Base-by-base conservation (phyloP, 768 basidiomycete species). In the Saitozyma podzolica region DNA sequence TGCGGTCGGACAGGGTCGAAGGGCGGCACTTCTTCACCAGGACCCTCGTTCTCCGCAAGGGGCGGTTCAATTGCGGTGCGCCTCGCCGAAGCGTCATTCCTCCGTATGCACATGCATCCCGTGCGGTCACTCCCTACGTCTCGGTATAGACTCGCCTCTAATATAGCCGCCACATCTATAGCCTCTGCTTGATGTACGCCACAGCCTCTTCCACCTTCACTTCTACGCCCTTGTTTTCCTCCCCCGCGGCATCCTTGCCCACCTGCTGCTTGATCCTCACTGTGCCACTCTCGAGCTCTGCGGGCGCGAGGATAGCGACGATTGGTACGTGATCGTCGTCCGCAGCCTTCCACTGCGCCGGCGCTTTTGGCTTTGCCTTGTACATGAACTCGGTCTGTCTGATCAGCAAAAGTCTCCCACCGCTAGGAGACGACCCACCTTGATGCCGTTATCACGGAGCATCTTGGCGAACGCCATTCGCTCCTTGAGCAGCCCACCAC, bases 281-380 rank as follows among this genome's bases (percentile, higher is more conserved):
- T 45, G 89, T 81, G 5, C 95, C 96, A 51, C 85, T 84, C 73
- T 86, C 87, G 59, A 92, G 81, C 81, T 99, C 95, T 60, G 89
- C 88, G 0, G 84, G 85, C 9, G 92, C 94, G n/a, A 98, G 82
- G 67, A 98, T 90, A 60, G 97, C 84, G 1, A 89, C 93, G 79
- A 92, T 96, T 0, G 94, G 95, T 48, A 91, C 91, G 66, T 91
- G 88, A 72, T 97, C 94, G 75, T 83, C 87, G 81, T 96, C 96
- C 37, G 89, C 90, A 0, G 88, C 88, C 19, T 89, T 89, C 75
- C 95, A 97, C 74, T 99, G 95, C 3, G 86, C 83, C 0, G 84
- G 84, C 41, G 92, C 79, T 77, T 97, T 97, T 0, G 96, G 94
- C 78, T 96, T 97, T 58, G 82, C 86, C 80, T 96, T 97, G 63